These are phyloP conservation scores for Aegilops tauschii DNA, from an alignment of 176 grass and related monocot species.

Conservation along the genomic window DNA sequence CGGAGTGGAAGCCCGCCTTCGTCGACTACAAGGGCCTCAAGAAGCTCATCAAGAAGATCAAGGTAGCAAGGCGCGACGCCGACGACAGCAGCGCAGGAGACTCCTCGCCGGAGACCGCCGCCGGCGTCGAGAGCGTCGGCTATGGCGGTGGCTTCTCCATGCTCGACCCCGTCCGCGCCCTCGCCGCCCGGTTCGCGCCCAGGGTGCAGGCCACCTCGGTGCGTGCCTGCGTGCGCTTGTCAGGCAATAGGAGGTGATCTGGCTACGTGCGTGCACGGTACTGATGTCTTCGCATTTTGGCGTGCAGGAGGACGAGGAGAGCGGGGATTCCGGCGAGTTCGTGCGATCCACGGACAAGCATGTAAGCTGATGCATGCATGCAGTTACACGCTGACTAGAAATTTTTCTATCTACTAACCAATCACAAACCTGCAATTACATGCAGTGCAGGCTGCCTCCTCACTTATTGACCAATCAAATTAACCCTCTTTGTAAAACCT, in stretches of 20 bases:
- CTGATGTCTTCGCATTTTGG: background rate
- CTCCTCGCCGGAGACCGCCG: background rate
- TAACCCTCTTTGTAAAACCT: too few species aligned
- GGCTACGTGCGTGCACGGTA: background rate
- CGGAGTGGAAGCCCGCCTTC: constrained; percentile 64
- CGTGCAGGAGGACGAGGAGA: constrained; percentile 39
- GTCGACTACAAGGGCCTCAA: constrained; percentile 81
- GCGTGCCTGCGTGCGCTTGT: background rate
- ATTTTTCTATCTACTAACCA: too few species aligned
- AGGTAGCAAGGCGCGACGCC: constrained; percentile 27
- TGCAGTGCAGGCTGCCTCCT: too few species aligned
- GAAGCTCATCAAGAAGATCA: constrained; percentile 82
- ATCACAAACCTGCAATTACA: too few species aligned
- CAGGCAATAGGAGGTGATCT: background rate
- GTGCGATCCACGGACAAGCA: constrained; percentile 59
- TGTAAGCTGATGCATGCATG: constrained; percentile 13
- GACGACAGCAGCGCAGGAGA: background rate
- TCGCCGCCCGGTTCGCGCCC: constrained; percentile 41
- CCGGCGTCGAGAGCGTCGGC: background rate
- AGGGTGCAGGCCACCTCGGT: background rate
- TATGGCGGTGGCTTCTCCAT: constrained; percentile 52
- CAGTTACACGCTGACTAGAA: too few species aligned
- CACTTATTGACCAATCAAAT: too few species aligned
- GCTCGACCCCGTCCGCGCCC: constrained; percentile 57
- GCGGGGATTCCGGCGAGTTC: constrained; percentile 42